Conservation (phyloP, 441 rosid genomes). For the Eugenia klotzschiana region DNA sequence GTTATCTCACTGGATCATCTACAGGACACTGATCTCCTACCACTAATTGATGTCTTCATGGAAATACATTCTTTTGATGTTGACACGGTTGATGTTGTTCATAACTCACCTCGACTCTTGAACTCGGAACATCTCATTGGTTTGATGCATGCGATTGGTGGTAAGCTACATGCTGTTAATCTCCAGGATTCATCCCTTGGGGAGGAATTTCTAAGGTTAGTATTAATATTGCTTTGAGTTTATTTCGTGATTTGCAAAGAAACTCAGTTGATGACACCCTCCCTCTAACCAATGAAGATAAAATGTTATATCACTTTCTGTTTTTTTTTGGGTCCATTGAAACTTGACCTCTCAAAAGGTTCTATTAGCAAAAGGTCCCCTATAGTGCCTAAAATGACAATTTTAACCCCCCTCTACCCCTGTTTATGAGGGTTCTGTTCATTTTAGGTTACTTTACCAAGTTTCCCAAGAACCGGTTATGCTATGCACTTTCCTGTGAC, state of each 20-base stretch:
- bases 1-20: conserved; percentile 26
- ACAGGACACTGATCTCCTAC: conserved; percentile 20
- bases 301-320: background rate
- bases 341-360: background rate
- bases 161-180: conserved; percentile 26
- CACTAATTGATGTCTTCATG: conserved; percentile 20
- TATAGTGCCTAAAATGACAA: background rate
- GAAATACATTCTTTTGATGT: conserved; percentile 14
- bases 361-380: background rate
- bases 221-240: background rate
- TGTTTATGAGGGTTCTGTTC: background rate
- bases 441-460: background rate
- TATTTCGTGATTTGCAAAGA: background rate
- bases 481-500: background rate
- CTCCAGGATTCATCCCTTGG: conserved; percentile 16
- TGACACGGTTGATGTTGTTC: conserved; percentile 21
- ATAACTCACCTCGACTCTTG: conserved; percentile 13
- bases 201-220: conserved; percentile 25
- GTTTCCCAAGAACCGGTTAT: background rate
- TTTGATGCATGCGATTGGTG: conserved; percentile 21
- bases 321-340: background rate
- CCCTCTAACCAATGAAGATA: background rate
- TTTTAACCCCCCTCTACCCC: background rate
- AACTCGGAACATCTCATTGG: conserved; percentile 19
- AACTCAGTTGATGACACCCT: background rate